These are phyloP conservation scores for Pharus latifolius DNA, from an alignment of 176 grass and related monocot genomes.

Conservation along the genomic window DNA sequence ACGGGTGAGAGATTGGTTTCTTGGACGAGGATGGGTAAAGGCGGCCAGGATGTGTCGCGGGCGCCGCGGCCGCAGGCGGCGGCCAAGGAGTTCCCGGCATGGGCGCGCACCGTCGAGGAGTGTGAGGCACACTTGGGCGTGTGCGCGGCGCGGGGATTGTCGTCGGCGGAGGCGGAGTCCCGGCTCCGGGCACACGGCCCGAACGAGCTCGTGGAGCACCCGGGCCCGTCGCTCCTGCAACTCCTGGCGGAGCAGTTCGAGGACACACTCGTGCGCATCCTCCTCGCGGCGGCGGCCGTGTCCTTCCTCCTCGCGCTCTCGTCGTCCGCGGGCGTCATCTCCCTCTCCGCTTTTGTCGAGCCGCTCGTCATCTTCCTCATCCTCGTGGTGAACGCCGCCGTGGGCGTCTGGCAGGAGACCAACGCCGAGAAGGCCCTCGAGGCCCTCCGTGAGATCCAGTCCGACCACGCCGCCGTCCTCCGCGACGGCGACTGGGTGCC, in stretches of 20 bases:
- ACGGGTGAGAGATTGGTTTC: too few species aligned
- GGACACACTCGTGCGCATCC: constrained; percentile 86
- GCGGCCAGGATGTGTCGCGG: constrained; percentile 18
- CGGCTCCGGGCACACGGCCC: constrained; percentile 22
- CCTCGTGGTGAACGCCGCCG: constrained; percentile 78
- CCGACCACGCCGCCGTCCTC: constrained; percentile 57
- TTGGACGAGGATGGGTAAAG: constrained; percentile 64
- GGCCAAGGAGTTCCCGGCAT: constrained; percentile 48
- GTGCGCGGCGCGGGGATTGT: constrained; percentile 5
- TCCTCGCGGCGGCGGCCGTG: constrained; percentile 69
- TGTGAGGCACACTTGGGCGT: constrained; percentile 40
- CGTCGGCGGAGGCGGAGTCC: constrained; percentile 20
- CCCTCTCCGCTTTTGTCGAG: constrained; percentile 77
- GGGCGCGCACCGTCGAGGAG: constrained; percentile 50
- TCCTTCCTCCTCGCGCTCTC: constrained; percentile 80
- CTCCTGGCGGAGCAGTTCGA: constrained; percentile 66
- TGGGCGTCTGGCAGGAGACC: constrained; percentile 88
- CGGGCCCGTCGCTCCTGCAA: constrained; percentile 56
- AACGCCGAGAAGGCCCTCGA: constrained; percentile 87
- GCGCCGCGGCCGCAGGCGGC: background rate
- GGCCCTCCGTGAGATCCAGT: constrained; percentile 84
- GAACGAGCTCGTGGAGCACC: constrained; percentile 84
- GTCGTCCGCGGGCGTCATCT: constrained; percentile 15
- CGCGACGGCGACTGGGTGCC: constrained; percentile 46
- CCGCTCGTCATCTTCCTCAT: constrained; percentile 96